phyloP scores from a whole-genome alignment of 164 flowering plant genomes.

The Nymphaea colorata region DNA sequence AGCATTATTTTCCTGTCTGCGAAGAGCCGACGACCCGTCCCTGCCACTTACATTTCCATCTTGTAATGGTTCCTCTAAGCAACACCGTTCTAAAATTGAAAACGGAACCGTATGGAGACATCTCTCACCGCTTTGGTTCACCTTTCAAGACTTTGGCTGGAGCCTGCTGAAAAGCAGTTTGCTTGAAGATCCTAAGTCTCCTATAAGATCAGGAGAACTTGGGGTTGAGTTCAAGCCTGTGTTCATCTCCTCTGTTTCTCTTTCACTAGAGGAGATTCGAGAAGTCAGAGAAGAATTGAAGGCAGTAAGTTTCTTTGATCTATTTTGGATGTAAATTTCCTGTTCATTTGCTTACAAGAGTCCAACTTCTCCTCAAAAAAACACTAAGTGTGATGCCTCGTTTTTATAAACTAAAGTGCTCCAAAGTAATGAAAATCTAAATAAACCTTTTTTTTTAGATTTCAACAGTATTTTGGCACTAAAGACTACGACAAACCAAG shows the following conservation, averaged over 20 bases:
- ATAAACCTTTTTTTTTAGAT: no score
- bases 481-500: no score
- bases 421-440: no score
- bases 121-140: slow-evolving; percentile 13
- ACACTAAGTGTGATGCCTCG: no score
- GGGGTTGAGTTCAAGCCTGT: slow-evolving; percentile 31
- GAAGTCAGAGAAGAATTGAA: slow-evolving; percentile 36
- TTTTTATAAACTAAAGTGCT: no score
- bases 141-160: slow-evolving; percentile 29
- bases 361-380: no score
- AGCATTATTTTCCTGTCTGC: slow-evolving; percentile 39
- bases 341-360: no score
- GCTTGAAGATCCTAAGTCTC: slow-evolving; percentile 30
- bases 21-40: slow-evolving; percentile 43
- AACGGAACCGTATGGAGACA: neutral
- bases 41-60: slow-evolving; percentile 43
- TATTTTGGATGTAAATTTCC: no score
- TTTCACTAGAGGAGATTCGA: slow-evolving; percentile 37
- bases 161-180: slow-evolving; percentile 28
- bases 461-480: no score
- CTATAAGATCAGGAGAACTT: slow-evolving; percentile 28
- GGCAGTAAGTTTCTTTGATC: slow-evolving; percentile 24
- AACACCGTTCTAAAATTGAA: neutral
- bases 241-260: slow-evolving; percentile 18
- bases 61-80: neutral